Evolutionary conservation across 495 filamentous ascomycete genomes (phyloP).

Genomic region (Letharia columbiana): DNA sequence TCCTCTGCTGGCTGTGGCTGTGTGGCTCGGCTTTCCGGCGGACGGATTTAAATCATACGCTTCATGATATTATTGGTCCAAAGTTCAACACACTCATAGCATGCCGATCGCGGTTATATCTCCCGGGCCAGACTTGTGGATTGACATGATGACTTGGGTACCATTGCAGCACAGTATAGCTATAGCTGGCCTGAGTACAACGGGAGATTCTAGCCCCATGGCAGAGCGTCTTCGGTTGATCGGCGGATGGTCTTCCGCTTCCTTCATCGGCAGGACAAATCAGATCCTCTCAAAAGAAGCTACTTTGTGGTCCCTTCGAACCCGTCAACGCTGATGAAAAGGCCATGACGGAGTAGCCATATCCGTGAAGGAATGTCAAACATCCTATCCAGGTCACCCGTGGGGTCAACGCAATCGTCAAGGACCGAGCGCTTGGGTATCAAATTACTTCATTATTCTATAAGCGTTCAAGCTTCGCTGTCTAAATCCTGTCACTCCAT

Average conservation of each 20-base stretch:
- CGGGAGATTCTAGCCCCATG: no score
- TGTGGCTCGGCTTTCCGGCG: no score
- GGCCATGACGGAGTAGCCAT: not conserved
- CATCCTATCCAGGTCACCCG: not conserved
- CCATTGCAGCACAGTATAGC: no score
- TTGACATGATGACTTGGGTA: not conserved
- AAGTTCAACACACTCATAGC: no score
- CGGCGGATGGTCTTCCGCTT: no score
- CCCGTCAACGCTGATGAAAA: not conserved
- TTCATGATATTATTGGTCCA: no score
- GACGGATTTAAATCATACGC: no score
- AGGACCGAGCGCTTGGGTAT: not conserved
- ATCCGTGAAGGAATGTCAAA: not conserved
- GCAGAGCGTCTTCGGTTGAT: no score
- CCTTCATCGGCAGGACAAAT: not conserved
- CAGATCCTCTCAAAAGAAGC: not conserved
- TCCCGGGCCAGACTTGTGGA: not conserved
- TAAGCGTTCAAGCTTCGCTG: slow-evolving; percentile 8
- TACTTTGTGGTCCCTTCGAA: not conserved
- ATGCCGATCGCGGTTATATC: not conserved
- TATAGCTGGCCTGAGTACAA: not conserved
- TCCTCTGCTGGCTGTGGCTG: no score
- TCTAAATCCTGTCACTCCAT: slow-evolving; percentile 7
- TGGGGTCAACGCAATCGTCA: not conserved
- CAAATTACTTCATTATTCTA: slow-evolving; percentile 2